A percentile compares a stretch with the other conserved stretches of the same genome.
phyloP scores from a whole-genome alignment of 2,329 filamentous ascomycete genomes.

The Botrytis squamosa region DNA sequence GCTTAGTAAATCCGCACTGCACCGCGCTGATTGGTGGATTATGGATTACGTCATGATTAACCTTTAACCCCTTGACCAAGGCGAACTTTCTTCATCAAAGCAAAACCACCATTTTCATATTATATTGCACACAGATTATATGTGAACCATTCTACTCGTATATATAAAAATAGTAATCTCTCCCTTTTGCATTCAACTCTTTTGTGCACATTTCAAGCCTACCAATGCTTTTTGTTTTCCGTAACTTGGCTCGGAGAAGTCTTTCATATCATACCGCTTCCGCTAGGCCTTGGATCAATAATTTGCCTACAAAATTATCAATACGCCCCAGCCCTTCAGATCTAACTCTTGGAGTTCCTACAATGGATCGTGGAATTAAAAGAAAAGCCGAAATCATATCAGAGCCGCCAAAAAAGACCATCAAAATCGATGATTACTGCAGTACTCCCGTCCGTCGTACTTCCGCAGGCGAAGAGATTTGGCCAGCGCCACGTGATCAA shows the following conservation, averaged over 20 bases:
- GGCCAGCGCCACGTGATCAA: conserved; percentile 59
- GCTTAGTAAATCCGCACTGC: neutral
- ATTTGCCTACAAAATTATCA: neutral
- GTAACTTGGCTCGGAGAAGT: neutral
- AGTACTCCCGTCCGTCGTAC: conserved; percentile 23
- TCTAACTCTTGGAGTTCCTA: neutral
- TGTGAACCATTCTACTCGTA: neutral
- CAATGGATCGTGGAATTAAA: conserved; percentile 26
- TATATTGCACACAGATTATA: neutral
- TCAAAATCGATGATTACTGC: conserved; percentile 35
- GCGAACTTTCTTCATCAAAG: neutral
- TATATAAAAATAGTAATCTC: neutral
- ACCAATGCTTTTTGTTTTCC: neutral
- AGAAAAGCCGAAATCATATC: conserved; percentile 23
- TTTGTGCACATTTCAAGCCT: too few species aligned
- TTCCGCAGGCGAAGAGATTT: conserved; percentile 44
- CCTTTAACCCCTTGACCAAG: neutral
- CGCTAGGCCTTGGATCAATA: neutral
- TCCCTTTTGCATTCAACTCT: neutral
- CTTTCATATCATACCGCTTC: neutral
- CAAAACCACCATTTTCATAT: neutral
- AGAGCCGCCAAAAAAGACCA: conserved; percentile 22
- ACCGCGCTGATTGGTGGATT: neutral
- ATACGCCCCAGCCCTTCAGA: neutral
- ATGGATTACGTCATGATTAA: conserved; percentile 11